phyloP scores from a whole-genome alignment of 2,329 filamentous ascomycete species.

The Trichoderma pleuroti region DNA sequence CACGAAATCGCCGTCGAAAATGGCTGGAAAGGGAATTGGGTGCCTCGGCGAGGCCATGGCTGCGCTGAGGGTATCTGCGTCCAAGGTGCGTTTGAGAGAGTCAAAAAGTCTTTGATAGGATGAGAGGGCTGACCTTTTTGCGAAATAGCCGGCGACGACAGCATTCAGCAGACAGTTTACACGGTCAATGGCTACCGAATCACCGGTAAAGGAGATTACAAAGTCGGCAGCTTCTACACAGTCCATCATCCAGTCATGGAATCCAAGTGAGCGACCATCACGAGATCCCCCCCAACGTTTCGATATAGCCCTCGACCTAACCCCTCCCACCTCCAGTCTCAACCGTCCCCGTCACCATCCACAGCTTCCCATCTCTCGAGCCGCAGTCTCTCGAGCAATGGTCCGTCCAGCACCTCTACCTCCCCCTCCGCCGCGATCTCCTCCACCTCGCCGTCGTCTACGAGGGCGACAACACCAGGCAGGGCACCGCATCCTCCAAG shows the following conservation, averaged over 20 bases:
- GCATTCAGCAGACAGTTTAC: slow-evolving; percentile 41
- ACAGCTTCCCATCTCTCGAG: slow-evolving; percentile 86
- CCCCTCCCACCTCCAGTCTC: slow-evolving; percentile 38
- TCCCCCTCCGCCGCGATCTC: slow-evolving; percentile 86
- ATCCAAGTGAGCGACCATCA: slow-evolving; percentile 39
- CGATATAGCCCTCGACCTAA: not conserved
- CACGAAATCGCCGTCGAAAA: slow-evolving; percentile 18
- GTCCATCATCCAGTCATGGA: slow-evolving; percentile 40
- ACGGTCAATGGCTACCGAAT: slow-evolving; percentile 56
- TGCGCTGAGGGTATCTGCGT: slow-evolving; percentile 45
- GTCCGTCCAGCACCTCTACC: slow-evolving; percentile 75
- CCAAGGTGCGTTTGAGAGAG: slow-evolving; percentile 29
- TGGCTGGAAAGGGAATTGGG: slow-evolving; percentile 44
- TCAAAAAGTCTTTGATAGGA: not conserved
- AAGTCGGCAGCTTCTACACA: slow-evolving; percentile 33
- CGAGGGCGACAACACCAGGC: slow-evolving; percentile 84
- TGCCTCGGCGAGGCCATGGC: slow-evolving; percentile 53
- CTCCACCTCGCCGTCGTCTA: slow-evolving; percentile 89
- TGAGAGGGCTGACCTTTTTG: not conserved
- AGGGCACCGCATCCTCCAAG: slow-evolving; percentile 81
- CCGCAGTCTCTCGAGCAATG: slow-evolving; percentile 75
- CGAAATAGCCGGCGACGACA: slow-evolving; percentile 33
- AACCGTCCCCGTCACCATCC: slow-evolving; percentile 78
- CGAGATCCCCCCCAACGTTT: not conserved
- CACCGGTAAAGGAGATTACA: slow-evolving; percentile 38